These are phyloP conservation scores for Beauveria bassiana DNA, from an alignment of 2,329 filamentous ascomycete species.

Conservation along the genomic window DNA sequence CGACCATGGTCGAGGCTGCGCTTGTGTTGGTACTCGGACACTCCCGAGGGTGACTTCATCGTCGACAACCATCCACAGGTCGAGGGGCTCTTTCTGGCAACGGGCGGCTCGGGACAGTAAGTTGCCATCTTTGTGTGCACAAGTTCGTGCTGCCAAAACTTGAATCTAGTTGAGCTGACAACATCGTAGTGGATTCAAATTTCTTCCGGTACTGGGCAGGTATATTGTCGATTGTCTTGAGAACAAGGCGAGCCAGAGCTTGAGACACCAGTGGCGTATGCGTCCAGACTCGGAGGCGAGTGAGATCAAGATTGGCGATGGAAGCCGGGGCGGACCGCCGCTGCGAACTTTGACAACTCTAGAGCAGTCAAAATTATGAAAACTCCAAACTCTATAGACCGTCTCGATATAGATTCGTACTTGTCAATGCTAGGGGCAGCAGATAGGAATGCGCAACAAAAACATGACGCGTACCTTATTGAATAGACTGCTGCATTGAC, in stretches of 20 bases:
- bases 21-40: constrained; percentile 60
- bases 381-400: neutral
- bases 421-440: neutral
- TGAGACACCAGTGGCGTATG: constrained; percentile 25
- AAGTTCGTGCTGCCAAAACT: too few relatives aligned
- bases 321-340: constrained; percentile 22
- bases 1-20: constrained; percentile 42
- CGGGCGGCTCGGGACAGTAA: constrained; percentile 38
- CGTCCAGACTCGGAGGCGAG: constrained; percentile 8
- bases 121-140: neutral
- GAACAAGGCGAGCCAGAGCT: constrained; percentile 19
- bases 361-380: constrained; percentile 23
- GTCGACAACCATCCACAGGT: constrained; percentile 47
- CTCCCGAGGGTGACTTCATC: constrained; percentile 55
- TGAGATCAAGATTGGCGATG: constrained; percentile 19
- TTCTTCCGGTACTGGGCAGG: constrained; percentile 19
- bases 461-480: neutral
- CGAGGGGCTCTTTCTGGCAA: constrained; percentile 38
- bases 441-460: neutral
- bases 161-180: neutral
- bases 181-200: constrained; percentile 19
- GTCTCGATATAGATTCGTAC: neutral
- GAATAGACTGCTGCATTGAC: neutral
- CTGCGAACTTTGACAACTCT: constrained; percentile 17
- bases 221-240: constrained; percentile 27